Evolutionary conservation across 345 rosid species (phyloP).

Genomic region (Euclidium syriacum): DNA sequence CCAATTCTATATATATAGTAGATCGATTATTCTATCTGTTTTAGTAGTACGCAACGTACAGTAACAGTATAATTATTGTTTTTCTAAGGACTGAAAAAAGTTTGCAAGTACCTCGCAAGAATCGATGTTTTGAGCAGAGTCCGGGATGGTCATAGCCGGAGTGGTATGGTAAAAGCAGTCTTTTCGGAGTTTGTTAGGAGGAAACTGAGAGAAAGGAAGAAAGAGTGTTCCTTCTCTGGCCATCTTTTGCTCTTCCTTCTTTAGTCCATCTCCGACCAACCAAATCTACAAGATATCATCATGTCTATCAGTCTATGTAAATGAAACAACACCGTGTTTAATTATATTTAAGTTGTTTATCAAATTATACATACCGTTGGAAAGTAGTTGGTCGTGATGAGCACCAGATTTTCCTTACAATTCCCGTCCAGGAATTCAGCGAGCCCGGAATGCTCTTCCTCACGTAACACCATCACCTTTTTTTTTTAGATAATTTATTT

Average conservation of each 20-base stretch:
- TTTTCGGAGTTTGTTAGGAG: constrained; percentile 36
- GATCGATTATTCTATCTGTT: no score
- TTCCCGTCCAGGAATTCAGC: constrained; percentile 24
- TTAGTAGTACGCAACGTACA: no score
- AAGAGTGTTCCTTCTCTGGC: constrained; percentile 52
- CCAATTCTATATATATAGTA: constrained; percentile 47
- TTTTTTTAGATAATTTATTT: background rate
- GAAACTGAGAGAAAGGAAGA: constrained; percentile 65
- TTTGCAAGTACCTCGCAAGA: constrained; percentile 59
- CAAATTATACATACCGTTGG: constrained; percentile 34
- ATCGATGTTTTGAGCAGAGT: constrained; percentile 52
- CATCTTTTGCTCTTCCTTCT: constrained; percentile 42
- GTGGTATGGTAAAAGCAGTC: constrained; percentile 56
- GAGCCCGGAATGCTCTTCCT: constrained; percentile 42
- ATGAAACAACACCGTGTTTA: no score
- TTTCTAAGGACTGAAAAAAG: background rate
- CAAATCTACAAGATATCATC: no score
- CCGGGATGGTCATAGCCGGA: constrained; percentile 56
- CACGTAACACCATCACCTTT: constrained; percentile 38
- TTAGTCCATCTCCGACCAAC: constrained; percentile 56
- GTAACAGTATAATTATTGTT: background rate
- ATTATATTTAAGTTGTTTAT: background rate
- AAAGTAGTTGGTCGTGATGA: constrained; percentile 31
- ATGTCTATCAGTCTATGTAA: no score
- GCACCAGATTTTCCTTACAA: constrained; percentile 28